Base-by-base conservation (phyloP, 345 rosid genomes). In the Dipteronia sinensis region DNA sequence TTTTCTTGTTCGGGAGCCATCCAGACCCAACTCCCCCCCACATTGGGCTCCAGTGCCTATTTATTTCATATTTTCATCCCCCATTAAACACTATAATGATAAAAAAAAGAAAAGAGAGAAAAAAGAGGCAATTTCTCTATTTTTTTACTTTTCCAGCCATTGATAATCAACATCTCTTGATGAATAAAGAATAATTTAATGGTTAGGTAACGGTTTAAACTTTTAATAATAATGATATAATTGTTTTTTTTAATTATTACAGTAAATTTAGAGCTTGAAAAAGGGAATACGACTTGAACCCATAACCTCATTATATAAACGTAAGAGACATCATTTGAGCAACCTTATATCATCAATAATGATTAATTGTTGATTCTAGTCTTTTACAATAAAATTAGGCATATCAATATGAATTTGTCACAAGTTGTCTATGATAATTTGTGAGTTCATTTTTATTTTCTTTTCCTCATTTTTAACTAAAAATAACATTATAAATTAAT, bases 1-100 rank as follows among this genome's bases (percentile, higher is more conserved):
- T 81, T 77, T 25, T 16, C 63, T 71, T 62, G 16, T 15, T 53
- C 22, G 38, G 73, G 67, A 68, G 59, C 59, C 67, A 68, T 19
- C 3, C 6, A 23, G 42, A 67, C 72, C 38, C 68, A 13, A 20
- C 58, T 3, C 22, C 20, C 31, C 59, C 44, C 59, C 10, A 6
- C 44, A 12, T 23, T n/a, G 2, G 68, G 47, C 79, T 68, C 68
- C 59, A 76, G 38, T 4, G 20, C 40, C 20, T 9, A 64, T 64
- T 74, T 58, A 58, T 64, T 40, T 53, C 19, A 7, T 12, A 9
- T 17, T 19, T 9, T 49, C 27, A 25, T 63, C n/a, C 38, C n/a
- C 38, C 38, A 8, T 42, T 42, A 42, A 25, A 63, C 66, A 27
- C 38, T 12, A 49, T 49, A 49, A 11, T 2, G 12, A 15, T 11